phyloP scores from a whole-genome alignment of 78 protist species.

The Emiliania huxleyi region DNA sequence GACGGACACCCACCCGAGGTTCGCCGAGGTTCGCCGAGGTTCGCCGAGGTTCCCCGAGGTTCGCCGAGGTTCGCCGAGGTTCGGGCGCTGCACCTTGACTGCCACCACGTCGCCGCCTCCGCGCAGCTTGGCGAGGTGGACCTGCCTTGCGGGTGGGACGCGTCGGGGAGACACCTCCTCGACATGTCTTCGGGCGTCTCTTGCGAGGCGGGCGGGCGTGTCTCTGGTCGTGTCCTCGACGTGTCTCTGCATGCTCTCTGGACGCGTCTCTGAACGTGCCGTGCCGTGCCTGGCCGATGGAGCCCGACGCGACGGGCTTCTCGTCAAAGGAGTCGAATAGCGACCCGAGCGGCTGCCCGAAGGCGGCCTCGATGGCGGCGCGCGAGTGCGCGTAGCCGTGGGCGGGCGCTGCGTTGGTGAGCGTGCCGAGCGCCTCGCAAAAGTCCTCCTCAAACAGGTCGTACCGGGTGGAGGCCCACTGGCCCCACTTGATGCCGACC shows the following conservation, averaged over 20 bases:
- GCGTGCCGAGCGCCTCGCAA: constrained; percentile 1
- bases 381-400: neutral
- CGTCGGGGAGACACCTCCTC: too few relatives aligned
- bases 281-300: constrained; percentile 58
- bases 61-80: neutral
- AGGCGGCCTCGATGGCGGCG: neutral
- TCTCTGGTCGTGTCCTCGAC: too few relatives aligned
- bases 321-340: neutral
- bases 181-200: too few relatives aligned
- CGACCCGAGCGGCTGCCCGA: neutral
- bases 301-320: constrained; percentile 33
- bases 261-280: too few relatives aligned
- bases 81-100: constrained; percentile 56
- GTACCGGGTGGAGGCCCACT: constrained; percentile 47
- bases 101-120: neutral
- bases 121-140: constrained; percentile 35
- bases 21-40: too few relatives aligned
- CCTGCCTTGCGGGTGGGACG: too few relatives aligned
- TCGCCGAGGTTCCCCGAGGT: too few relatives aligned
- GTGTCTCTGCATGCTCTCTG: too few relatives aligned
- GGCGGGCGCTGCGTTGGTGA: constrained; percentile 20
- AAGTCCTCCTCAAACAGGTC: constrained; percentile 39
- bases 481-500: constrained; percentile 51
- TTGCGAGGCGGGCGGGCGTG: too few relatives aligned
- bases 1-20: too few relatives aligned